Conservation (phyloP, 805 yeast genomes). For the Candida caryicola region DNA sequence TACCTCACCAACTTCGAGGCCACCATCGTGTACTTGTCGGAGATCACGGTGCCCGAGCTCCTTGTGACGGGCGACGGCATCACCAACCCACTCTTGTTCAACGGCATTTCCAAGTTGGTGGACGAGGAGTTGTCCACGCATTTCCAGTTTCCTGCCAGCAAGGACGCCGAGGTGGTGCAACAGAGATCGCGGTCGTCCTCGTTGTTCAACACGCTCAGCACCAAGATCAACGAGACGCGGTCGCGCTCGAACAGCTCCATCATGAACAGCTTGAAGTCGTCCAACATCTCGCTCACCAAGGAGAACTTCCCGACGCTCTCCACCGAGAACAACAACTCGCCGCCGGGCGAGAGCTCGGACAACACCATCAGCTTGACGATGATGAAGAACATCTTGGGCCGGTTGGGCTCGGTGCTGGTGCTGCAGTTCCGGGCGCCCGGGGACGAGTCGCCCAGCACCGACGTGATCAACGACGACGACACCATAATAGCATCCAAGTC, state of each 20-base stretch:
- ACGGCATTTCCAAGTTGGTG: slow-evolving; percentile 21
- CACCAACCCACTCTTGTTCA: not conserved
- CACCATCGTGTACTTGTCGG: slow-evolving; percentile 34
- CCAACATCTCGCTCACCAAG: slow-evolving; percentile 12
- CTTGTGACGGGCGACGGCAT: slow-evolving; percentile 4
- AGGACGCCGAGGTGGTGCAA: slow-evolving; percentile 4
- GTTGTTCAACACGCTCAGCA: slow-evolving; percentile 34
- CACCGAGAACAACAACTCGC: slow-evolving; percentile 10
- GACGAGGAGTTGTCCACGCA: slow-evolving; percentile 26
- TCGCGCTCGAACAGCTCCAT: slow-evolving; percentile 34
- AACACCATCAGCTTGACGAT: slow-evolving; percentile 26
- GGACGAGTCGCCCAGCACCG: slow-evolving; percentile 9
- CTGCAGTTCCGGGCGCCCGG: slow-evolving; percentile 17
- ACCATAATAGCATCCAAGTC: slow-evolving; percentile 3
- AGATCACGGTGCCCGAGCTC: slow-evolving; percentile 33
- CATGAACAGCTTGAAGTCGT: slow-evolving; percentile 17
- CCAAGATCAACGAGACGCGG: slow-evolving; percentile 29
- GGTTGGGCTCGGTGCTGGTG: slow-evolving; percentile 31
- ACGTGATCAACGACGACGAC: slow-evolving; percentile 5
- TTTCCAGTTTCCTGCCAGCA: slow-evolving; percentile 28
- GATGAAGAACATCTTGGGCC: slow-evolving; percentile 35
- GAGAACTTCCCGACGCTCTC: slow-evolving; percentile 28
- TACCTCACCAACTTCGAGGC: slow-evolving; percentile 45
- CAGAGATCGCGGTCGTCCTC: slow-evolving; percentile 39
- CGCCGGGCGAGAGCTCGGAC: slow-evolving; percentile 5